phyloP scores from a whole-genome alignment of 371 early-diverging fungal species.

The Mucor racemosus region DNA sequence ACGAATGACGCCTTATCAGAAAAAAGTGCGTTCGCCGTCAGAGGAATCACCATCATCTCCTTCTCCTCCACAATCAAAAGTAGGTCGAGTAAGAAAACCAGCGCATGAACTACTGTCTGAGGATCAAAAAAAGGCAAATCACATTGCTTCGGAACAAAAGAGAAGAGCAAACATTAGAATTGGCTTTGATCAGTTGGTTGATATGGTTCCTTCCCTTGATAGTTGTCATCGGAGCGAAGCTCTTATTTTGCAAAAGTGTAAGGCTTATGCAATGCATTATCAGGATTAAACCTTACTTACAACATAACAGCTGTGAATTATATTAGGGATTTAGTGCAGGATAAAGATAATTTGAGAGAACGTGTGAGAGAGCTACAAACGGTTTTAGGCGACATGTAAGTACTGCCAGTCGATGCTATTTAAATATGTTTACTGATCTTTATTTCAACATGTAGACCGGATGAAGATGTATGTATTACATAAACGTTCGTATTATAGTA shows the following conservation, averaged over 20 bases:
- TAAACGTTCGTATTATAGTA: background rate
- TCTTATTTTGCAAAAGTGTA: conserved; percentile 37
- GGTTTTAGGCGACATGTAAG: conserved; percentile 27
- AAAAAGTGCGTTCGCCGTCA: background rate
- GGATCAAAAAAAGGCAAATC: conserved; percentile 89
- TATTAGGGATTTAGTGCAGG: conserved; percentile 25
- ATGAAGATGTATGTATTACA: conserved; percentile 21
- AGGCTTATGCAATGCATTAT: background rate
- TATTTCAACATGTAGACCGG: conserved; percentile 9
- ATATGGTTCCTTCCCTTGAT: conserved; percentile 73
- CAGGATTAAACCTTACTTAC: background rate
- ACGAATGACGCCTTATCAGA: conserved; percentile 7
- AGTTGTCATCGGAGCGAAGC: conserved; percentile 60
- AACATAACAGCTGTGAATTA: conserved; percentile 23
- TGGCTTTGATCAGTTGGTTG: conserved; percentile 80
- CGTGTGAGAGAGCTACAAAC: conserved; percentile 19
- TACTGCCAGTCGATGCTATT: background rate
- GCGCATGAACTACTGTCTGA: conserved; percentile 78
- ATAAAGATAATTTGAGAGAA: conserved; percentile 19
- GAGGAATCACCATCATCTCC: background rate
- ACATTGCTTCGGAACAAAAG: conserved; percentile 90
- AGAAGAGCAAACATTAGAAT: conserved; percentile 80
- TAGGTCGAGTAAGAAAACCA: conserved; percentile 36
- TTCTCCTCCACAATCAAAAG: background rate
- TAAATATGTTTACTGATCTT: background rate